Conservation (phyloP, 495 filamentous ascomycete genomes). For the Xylaria palmicola region DNA sequence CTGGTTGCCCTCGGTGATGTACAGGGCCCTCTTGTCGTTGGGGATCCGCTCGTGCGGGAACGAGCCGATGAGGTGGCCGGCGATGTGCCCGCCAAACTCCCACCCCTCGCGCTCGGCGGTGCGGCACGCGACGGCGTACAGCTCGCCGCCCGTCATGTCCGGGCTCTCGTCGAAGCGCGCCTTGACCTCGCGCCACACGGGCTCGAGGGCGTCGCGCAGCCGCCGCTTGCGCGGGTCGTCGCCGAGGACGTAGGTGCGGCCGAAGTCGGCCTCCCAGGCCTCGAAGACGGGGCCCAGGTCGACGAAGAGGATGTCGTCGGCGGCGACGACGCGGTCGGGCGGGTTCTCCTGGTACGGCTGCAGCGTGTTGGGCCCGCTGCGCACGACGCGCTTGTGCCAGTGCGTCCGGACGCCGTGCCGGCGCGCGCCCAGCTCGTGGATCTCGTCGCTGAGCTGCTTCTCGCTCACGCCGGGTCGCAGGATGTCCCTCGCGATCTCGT, state of each 20-base stretch:
- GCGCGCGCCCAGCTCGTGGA: conserved; percentile 45
- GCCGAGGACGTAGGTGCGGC: conserved; percentile 47
- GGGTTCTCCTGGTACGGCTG: conserved; percentile 47
- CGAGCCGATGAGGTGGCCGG: conserved; percentile 39
- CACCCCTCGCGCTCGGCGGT: conserved; percentile 31
- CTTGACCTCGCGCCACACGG: conserved; percentile 44
- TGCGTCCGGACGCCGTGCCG: conserved; percentile 45
- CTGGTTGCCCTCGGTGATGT: conserved; percentile 44
- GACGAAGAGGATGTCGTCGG: conserved; percentile 50
- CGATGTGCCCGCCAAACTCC: conserved; percentile 43
- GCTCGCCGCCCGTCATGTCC: conserved; percentile 44
- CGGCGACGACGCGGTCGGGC: conserved; percentile 46
- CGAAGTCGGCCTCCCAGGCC: conserved; percentile 53
- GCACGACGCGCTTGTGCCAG: conserved; percentile 54
- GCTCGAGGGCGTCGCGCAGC: conserved; percentile 45
- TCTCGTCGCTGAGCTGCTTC: conserved; percentile 47
- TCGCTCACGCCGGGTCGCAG: conserved; percentile 48
- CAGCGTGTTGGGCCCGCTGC: conserved; percentile 50
- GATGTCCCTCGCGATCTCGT: conserved; percentile 47
- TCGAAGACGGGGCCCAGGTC: conserved; percentile 54
- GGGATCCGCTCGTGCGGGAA: conserved; percentile 51
- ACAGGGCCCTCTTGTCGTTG: conserved; percentile 40
- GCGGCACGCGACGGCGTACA: conserved; percentile 40
- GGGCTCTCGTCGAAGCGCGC: conserved; percentile 31
- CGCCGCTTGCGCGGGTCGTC: conserved; percentile 43